Conservation (phyloP, 768 basidiomycete species). For the Pleurotus citrinopileatus region DNA sequence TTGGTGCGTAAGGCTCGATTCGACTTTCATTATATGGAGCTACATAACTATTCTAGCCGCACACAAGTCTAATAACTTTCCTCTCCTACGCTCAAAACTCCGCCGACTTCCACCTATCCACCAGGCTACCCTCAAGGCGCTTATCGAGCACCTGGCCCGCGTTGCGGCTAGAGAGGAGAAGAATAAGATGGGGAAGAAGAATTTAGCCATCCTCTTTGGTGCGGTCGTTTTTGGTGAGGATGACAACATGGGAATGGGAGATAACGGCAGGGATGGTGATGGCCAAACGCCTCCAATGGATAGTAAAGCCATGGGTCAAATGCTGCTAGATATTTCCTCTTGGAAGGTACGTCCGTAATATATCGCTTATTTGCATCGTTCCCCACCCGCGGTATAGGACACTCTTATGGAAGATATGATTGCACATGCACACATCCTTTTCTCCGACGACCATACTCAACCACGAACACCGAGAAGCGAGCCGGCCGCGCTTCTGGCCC, state of each 20-base stretch:
- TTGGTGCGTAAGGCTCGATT: conserved; percentile 44
- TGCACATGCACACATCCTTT: conserved; percentile 60
- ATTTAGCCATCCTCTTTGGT: conserved; percentile 88
- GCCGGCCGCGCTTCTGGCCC: neutral
- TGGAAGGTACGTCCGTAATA: conserved; percentile 53
- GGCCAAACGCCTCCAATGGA: neutral
- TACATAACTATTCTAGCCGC: conserved; percentile 43
- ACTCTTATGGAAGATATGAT: conserved; percentile 85
- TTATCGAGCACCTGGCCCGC: conserved; percentile 80
- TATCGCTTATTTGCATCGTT: neutral
- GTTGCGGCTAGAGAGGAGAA: conserved; percentile 63
- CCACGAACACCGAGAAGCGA: neutral
- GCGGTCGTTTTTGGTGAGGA: conserved; percentile 91
- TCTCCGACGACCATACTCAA: conserved; percentile 45
- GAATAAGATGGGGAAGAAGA: conserved; percentile 95
- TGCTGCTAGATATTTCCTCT: conserved; percentile 66
- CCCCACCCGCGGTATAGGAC: conserved; percentile 24
- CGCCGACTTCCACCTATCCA: conserved; percentile 81
- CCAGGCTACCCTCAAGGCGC: conserved; percentile 75
- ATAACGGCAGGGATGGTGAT: neutral
- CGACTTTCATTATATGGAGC: neutral
- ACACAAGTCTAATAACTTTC: conserved; percentile 69
- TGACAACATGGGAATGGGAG: conserved; percentile 35
- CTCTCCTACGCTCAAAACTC: conserved; percentile 82
- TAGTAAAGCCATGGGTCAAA: conserved; percentile 7